Evolutionary conservation across 805 yeast species (phyloP).

Genomic region (Teunomyces funiuensis): DNA sequence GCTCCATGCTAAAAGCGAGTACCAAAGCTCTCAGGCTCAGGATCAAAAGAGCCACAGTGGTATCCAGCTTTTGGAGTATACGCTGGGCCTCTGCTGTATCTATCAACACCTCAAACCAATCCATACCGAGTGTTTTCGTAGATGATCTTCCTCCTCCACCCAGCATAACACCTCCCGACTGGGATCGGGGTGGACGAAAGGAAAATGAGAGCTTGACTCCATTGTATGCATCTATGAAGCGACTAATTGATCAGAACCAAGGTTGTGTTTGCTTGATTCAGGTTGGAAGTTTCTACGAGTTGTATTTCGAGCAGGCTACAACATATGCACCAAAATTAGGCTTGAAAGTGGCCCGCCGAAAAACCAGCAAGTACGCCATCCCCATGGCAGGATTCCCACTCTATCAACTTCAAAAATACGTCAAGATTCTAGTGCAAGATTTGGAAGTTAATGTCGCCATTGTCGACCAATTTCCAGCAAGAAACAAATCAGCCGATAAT

Average conservation of each 20-base stretch:
- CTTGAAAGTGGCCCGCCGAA: slow-evolving; percentile 62
- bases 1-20: background rate
- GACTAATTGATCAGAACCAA: slow-evolving; percentile 32
- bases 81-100: background rate
- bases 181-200: slow-evolving; percentile 44
- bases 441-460: slow-evolving; percentile 73
- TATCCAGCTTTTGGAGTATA: background rate
- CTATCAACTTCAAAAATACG: slow-evolving; percentile 66
- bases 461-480: slow-evolving; percentile 59
- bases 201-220: slow-evolving; percentile 33
- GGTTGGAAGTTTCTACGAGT: slow-evolving; percentile 84
- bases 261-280: slow-evolving; percentile 55
- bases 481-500: slow-evolving; percentile 21
- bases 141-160: background rate
- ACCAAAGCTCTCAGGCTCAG: background rate
- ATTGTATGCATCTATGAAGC: slow-evolving; percentile 32
- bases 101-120: background rate
- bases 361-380: slow-evolving; percentile 42
- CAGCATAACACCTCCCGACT: slow-evolving; percentile 14
- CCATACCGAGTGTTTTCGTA: background rate
- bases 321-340: slow-evolving; percentile 69
- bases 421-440: slow-evolving; percentile 70
- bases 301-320: slow-evolving; percentile 87
- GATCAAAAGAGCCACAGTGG: background rate
- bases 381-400: slow-evolving; percentile 94